Conservation (phyloP, 2,329 filamentous ascomycete genomes). For the Annulohypoxylon truncatum region DNA sequence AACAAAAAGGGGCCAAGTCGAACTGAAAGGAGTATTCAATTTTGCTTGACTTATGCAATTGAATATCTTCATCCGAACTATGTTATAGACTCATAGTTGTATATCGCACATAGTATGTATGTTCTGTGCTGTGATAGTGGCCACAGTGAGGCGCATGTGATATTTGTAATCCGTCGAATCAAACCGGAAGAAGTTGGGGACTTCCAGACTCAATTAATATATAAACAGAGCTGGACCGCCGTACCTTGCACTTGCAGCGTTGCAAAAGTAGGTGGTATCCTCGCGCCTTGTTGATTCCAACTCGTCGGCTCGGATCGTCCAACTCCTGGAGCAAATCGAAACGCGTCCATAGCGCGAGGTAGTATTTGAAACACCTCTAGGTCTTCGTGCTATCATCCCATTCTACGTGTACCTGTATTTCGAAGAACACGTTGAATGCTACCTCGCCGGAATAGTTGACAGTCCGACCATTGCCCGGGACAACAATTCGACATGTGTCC, state of each 20-base stretch:
- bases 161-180: conserved; percentile 14
- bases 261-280: conserved; percentile 14
- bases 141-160: conserved; percentile 14
- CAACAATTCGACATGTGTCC: neutral
- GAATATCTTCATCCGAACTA: conserved; percentile 3
- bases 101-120: conserved; percentile 1
- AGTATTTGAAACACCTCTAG: neutral
- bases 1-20: neutral
- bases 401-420: conserved; percentile 20
- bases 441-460: neutral
- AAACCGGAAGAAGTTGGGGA: neutral
- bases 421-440: conserved; percentile 19
- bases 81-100: neutral
- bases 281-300: neutral
- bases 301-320: conserved; percentile 8
- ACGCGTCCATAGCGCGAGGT: conserved; percentile 27
- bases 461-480: conserved; percentile 1
- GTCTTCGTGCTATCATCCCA: conserved; percentile 8
- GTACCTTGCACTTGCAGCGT: conserved; percentile 25
- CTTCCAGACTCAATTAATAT: conserved; percentile 13
- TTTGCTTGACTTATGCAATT: neutral
- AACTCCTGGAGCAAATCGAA: conserved; percentile 12
- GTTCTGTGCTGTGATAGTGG: conserved; percentile 3
- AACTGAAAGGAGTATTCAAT: neutral
- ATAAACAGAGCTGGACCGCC: conserved; percentile 1